Evolutionary conservation across 2,329 filamentous ascomycete genomes (phyloP).

Genomic region (Pseudopyricularia javanii): DNA sequence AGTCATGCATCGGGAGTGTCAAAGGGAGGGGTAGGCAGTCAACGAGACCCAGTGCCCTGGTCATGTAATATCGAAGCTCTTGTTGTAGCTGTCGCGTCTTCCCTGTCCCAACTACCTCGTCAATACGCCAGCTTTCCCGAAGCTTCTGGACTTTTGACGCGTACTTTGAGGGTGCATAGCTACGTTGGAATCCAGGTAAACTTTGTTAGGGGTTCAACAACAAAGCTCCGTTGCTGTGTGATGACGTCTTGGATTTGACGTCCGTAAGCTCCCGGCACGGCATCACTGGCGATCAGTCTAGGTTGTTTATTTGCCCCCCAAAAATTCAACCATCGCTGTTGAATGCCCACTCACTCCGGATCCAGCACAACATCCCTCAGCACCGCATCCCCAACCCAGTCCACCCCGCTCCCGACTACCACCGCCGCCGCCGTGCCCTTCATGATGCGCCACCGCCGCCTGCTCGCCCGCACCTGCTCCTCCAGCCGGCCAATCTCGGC

Average conservation of each 20-base stretch:
- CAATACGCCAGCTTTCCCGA: no score
- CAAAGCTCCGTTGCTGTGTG: background rate
- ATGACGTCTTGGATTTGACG: background rate
- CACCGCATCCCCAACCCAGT: constrained; percentile 62
- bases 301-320: background rate
- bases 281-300: background rate
- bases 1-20: no score
- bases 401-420: constrained; percentile 68
- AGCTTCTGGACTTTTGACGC: no score
- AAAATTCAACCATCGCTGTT: no score
- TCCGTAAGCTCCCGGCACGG: background rate
- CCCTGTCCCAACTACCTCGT: no score
- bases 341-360: constrained; percentile 25
- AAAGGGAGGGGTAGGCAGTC: no score
- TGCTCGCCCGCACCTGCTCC: constrained; percentile 45
- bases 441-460: constrained; percentile 59
- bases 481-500: constrained; percentile 48
- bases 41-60: no score
- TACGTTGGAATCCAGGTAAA: no score
- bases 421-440: constrained; percentile 70
- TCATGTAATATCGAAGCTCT: no score
- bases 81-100: no score
- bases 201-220: no score
- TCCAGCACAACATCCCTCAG: constrained; percentile 64
- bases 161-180: no score